Base-by-base conservation (phyloP, 1,139 yeast species). In the Zygosaccharomyces sapae region DNA sequence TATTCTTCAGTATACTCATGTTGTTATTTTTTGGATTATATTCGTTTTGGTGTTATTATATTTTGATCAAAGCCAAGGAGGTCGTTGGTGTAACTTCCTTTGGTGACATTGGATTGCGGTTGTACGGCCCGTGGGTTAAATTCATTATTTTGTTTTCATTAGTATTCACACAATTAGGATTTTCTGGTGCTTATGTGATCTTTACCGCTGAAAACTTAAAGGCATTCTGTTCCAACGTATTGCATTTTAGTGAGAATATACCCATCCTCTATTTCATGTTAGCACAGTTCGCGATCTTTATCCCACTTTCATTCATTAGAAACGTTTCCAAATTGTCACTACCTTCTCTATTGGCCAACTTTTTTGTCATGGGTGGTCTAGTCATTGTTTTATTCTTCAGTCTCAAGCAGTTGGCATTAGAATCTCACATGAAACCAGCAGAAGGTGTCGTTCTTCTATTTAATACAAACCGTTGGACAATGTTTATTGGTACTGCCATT, bases 401-500 rank as follows among this genome's bases (percentile, higher is more conserved):
- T 0, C 70, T 77, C 0, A 58, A 59, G 33, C 67, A 59, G 44
- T 49, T 63, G 35, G 49, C 60, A 10, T 16, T 61, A 25, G 64
- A 61, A 41, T 47, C 60, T 33, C 44, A 47, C 29, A 50, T 59
- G 49, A 49, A 47, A 33, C 65, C 67, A 5, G 69, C 63, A 10
- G 62, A 50, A 20, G 68, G 68, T 8, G 55, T 65, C 9, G 50
- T 77, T 37, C 62, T 62, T 20, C 67, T 70, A 13, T 77, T 84
- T 62, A 84, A 84, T 62, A 55, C 76, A n/a, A 72, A 75, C 41
- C 70, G 75, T 48, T 85, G 89, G 84, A 77, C 90, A 1, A 71
- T 85, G 70, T 80, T 84, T 54, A 78, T 85, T 49, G 94, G 94
- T 3, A 87, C 86, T 2, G 90, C 90, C 0, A 87, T 85, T 16